These are phyloP conservation scores for Butyriboletus loyo DNA, from an alignment of 768 basidiomycete genomes.

Conservation along the genomic window DNA sequence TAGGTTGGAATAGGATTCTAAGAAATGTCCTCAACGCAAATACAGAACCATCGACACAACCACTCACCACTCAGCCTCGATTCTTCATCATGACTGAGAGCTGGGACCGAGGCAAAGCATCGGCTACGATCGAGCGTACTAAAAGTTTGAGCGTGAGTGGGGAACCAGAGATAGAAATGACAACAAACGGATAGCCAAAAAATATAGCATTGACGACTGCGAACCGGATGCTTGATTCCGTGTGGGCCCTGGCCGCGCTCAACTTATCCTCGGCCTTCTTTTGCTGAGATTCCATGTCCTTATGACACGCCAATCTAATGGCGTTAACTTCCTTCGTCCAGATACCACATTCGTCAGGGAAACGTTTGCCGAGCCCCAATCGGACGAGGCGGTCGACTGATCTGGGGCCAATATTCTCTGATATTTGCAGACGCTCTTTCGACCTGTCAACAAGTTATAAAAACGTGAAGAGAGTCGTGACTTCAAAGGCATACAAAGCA, in stretches of 20 bases:
- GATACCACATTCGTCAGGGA: slow-evolving; percentile 17
- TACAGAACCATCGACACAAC: background rate
- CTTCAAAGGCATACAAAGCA: slow-evolving; percentile 18
- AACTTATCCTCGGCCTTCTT: slow-evolving; percentile 14
- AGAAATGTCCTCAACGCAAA: background rate
- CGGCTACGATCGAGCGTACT: slow-evolving; percentile 20
- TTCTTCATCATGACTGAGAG: slow-evolving; percentile 16
- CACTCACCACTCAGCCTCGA: slow-evolving; percentile 10
- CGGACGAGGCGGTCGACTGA: slow-evolving; percentile 29
- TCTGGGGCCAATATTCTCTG: slow-evolving; percentile 19
- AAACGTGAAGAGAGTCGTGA: background rate
- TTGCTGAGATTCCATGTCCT: slow-evolving; percentile 2
- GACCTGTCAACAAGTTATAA: slow-evolving; percentile 15
- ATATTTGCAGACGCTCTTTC: slow-evolving; percentile 27
- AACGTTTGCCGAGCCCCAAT: slow-evolving; percentile 32
- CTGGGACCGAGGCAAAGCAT: slow-evolving; percentile 12
- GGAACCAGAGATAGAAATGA: background rate
- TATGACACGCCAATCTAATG: background rate
- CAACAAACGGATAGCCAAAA: slow-evolving; percentile 20
- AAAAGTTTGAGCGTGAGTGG: background rate
- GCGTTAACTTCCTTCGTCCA: slow-evolving; percentile 22
- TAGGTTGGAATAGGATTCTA: slow-evolving; percentile 19
- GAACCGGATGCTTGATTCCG: slow-evolving; percentile 21
- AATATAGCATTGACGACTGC: slow-evolving; percentile 29
- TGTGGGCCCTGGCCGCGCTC: slow-evolving; percentile 6